phyloP scores from a whole-genome alignment of 2,329 filamentous ascomycete species.

The Ceratocystis alfenasii region DNA sequence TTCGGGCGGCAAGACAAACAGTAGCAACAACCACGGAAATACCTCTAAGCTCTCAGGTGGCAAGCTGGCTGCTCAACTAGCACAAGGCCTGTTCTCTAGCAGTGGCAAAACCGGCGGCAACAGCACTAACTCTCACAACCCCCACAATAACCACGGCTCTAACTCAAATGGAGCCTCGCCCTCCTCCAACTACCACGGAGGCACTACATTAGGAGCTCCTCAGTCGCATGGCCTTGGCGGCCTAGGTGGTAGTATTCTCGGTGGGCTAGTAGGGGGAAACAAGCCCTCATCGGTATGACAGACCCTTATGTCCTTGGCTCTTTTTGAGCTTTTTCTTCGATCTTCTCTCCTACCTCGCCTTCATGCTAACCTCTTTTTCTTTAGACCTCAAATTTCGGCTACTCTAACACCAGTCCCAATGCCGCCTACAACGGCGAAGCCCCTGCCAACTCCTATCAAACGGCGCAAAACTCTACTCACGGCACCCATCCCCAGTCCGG shows the following conservation, averaged over 20 bases:
- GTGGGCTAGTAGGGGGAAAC: slow-evolving; percentile 43
- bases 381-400: slow-evolving; percentile 49
- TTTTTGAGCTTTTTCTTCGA: background rate
- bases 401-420: slow-evolving; percentile 45
- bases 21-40: slow-evolving; percentile 26
- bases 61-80: slow-evolving; percentile 46
- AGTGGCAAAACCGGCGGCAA: slow-evolving; percentile 26
- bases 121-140: slow-evolving; percentile 25
- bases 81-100: slow-evolving; percentile 43
- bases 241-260: slow-evolving; percentile 43
- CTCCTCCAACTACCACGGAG: slow-evolving; percentile 36
- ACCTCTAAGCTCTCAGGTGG: slow-evolving; percentile 32
- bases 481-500: slow-evolving; percentile 19
- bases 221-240: slow-evolving; percentile 34
- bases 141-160: slow-evolving; percentile 25
- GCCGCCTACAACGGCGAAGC: slow-evolving; percentile 49
- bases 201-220: slow-evolving; percentile 32
- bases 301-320: background rate
- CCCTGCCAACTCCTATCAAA: slow-evolving; percentile 50
- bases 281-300: slow-evolving; percentile 28
- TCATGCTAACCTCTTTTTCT: slow-evolving; percentile 25
- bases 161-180: slow-evolving; percentile 23
- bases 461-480: slow-evolving; percentile 18
- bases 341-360: background rate
- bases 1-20: slow-evolving; percentile 26